phyloP scores from a whole-genome alignment of 2,329 filamentous ascomycete genomes.

The Stagonosporopsis rhizophila region DNA sequence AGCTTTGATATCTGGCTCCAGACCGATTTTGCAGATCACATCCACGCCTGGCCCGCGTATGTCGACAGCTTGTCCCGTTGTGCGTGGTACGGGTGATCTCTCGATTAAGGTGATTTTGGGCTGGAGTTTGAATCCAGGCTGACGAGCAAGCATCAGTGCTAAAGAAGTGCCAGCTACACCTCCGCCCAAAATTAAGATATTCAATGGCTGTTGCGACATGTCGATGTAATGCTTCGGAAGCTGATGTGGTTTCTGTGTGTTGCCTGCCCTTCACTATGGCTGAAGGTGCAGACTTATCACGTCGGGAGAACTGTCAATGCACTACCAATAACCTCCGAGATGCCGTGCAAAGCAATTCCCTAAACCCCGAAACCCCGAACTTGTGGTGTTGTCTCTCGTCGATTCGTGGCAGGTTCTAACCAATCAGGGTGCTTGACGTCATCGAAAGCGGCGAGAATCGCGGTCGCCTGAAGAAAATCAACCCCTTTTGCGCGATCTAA shows the following conservation, averaged over 20 bases:
- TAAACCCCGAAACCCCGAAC: constrained; percentile 3
- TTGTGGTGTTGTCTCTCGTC: background rate
- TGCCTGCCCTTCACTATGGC: background rate
- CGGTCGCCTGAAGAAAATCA: constrained; percentile 5
- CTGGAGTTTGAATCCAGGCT: constrained; percentile 31
- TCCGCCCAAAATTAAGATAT: constrained; percentile 48
- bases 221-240: background rate
- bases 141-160: constrained; percentile 44
- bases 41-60: constrained; percentile 53
- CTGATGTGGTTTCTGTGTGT: background rate
- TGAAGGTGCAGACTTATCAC: background rate
- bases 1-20: constrained; percentile 47
- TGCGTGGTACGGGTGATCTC: constrained; percentile 48
- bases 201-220: constrained; percentile 14
- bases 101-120: constrained; percentile 55
- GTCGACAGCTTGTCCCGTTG: constrained; percentile 56
- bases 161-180: constrained; percentile 51
- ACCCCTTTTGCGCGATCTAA: background rate
- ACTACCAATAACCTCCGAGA: background rate
- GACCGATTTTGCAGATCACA: constrained; percentile 51
- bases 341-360: background rate
- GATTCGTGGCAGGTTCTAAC: background rate
- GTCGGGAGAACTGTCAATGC: background rate
- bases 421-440: constrained; percentile 11
- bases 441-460: constrained; percentile 6